Evolutionary conservation across 805 yeast genomes (phyloP).

Genomic region (Yarrowia sp.): DNA sequence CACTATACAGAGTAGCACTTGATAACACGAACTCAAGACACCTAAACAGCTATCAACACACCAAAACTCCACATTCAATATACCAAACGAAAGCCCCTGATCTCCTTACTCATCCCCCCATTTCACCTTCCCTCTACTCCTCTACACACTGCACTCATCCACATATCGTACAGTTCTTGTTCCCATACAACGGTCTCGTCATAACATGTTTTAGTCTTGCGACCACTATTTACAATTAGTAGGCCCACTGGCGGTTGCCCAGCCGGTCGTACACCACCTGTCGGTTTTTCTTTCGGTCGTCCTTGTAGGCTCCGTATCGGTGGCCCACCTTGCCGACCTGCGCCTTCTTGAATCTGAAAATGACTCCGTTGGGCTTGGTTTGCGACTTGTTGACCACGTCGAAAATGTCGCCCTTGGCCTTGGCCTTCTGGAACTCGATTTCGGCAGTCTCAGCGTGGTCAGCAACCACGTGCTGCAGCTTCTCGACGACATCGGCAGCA

Average conservation of each 20-base stretch:
- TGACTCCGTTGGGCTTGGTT: constrained; percentile 46
- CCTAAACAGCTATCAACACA: too few species aligned
- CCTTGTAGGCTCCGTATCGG: constrained; percentile 86
- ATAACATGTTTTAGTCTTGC: background rate
- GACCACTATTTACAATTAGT: constrained; percentile 12
- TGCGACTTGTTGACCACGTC: background rate
- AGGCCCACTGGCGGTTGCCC: constrained; percentile 24
- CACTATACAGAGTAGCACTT: too few species aligned
- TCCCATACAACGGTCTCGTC: background rate
- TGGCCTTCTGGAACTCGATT: constrained; percentile 29
- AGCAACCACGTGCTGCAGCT: constrained; percentile 44
- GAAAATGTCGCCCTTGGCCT: constrained; percentile 35
- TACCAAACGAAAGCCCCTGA: background rate
- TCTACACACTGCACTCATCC: too few species aligned
- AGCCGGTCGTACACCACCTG: constrained; percentile 33
- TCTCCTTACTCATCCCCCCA: too few species aligned
- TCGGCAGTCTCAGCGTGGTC: constrained; percentile 41
- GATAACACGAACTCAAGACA: too few species aligned
- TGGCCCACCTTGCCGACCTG: constrained; percentile 81
- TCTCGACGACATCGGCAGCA: constrained; percentile 73
- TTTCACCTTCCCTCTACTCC: too few species aligned
- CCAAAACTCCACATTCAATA: background rate
- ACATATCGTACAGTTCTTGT: too few species aligned
- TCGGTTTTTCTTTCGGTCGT: constrained; percentile 85
- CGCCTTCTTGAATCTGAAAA: constrained; percentile 71